Evolutionary conservation across 2,329 filamentous ascomycete genomes (phyloP), one percentile per base, ranked within the genome.

Genomic region (Aspergillus brasiliensis): DNA sequence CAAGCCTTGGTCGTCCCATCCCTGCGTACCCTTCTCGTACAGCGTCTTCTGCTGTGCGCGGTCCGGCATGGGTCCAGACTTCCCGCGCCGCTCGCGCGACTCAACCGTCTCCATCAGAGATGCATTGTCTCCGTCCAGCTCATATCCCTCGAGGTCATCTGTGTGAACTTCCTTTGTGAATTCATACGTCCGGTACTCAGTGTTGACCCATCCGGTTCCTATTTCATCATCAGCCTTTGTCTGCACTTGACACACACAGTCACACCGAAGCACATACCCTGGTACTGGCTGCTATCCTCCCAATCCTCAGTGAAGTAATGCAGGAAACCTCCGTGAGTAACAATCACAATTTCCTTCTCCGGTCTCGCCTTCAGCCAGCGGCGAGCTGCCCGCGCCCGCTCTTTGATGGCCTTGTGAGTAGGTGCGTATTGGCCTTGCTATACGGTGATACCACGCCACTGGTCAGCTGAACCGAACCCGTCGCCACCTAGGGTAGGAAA

Each of bases 301-400:
- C 88, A 96, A 69, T 96, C 92, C 66, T 92, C 86, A 0, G 91
- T 95, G 63, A 97, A 78, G 69, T 91, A 96, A 74, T 97, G 92
- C 68, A 96, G 73, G 67, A 93, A 90, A 1, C 90, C 91, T 1
- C 92, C 92, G 69, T 96, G 92, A 3, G 91, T 89, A 7, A 96
- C 91, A 2, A 92, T 82, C 0, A 89, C 86, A 27, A 96, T 84
- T 67, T 94, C 84, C 68, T 90, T 87, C 67, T 86, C 83, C 3
- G 77, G 77, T 23, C 79, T 69, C 8, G 64, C 69, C 67, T 77
- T 78, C 61, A 95, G 73, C 77, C 84, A 87, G 11, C 79, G 67
- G 46, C 91, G 80, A 5, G 86, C 86, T 23, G 81, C 81, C n/a
- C 78, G 77, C 0, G 90, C 89, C 15, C 91, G 80, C 31, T 77